A percentile compares a stretch with the other conserved stretches of the same genome.
phyloP scores from a whole-genome alignment of 495 filamentous ascomycete species.

The Podospora australis region DNA sequence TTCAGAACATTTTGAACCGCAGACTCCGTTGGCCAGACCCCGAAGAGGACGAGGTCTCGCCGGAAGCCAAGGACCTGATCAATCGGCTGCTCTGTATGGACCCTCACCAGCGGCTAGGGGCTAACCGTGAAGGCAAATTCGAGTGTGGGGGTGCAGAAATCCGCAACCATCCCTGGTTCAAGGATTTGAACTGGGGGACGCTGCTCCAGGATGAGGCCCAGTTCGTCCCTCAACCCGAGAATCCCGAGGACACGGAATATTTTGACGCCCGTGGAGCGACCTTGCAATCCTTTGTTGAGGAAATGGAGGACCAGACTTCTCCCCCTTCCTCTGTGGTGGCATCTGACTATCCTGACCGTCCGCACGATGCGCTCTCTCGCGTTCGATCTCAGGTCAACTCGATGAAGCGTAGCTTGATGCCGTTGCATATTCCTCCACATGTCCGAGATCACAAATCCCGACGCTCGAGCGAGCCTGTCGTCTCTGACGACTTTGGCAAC shows the following conservation, averaged over 20 bases:
- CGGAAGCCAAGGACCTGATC: slow-evolving; percentile 88
- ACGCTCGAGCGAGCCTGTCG: slow-evolving; percentile 82
- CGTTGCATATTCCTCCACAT: slow-evolving; percentile 91
- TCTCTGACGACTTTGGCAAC: slow-evolving; percentile 86
- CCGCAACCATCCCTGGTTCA: slow-evolving; percentile 81
- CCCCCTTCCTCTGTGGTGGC: slow-evolving; percentile 60
- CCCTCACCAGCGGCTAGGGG: slow-evolving; percentile 71
- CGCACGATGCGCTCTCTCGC: slow-evolving; percentile 89
- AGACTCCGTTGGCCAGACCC: slow-evolving; percentile 82
- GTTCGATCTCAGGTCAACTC: slow-evolving; percentile 77
- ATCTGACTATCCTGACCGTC: slow-evolving; percentile 71
- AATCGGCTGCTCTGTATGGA: slow-evolving; percentile 80
- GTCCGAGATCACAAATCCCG: slow-evolving; percentile 83
- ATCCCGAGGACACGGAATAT: slow-evolving; percentile 97
- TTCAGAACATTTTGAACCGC: slow-evolving; percentile 88
- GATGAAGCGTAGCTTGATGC: slow-evolving; percentile 82
- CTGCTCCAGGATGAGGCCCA: slow-evolving; percentile 87
- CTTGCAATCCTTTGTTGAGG: slow-evolving; percentile 80
- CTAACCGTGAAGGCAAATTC: slow-evolving; percentile 74
- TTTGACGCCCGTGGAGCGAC: slow-evolving; percentile 91
- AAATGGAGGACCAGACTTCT: slow-evolving; percentile 82
- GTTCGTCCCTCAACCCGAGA: slow-evolving; percentile 87
- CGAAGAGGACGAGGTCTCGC: slow-evolving; percentile 63
- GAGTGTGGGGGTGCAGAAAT: slow-evolving; percentile 84
- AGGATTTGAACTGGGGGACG: slow-evolving; percentile 80